These are phyloP conservation scores for Priceomyces fermenticarens DNA, from an alignment of 805 yeast genomes.

Conservation along the genomic window DNA sequence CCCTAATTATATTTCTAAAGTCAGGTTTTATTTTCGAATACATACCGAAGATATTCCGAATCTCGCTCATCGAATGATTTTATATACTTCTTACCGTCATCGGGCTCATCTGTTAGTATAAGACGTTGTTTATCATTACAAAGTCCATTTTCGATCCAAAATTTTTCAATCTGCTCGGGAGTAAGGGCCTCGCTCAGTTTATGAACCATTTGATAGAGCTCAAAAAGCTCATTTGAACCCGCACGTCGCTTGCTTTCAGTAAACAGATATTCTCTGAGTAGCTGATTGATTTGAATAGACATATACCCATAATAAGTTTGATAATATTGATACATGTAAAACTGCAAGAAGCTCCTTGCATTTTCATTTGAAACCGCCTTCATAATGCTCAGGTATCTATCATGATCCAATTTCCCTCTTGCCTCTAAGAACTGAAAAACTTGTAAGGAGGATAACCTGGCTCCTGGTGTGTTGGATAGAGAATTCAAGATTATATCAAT, in stretches of 20 bases:
- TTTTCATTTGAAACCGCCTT: conserved; percentile 23
- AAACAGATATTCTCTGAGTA: conserved; percentile 10
- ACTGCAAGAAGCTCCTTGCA: conserved; percentile 18
- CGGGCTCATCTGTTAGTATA: conserved; percentile 3
- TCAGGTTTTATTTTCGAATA: conserved; percentile 8
- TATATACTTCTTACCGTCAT: conserved; percentile 17
- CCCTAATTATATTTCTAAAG: too few species aligned
- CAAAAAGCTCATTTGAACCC: conserved; percentile 10
- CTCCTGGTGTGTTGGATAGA: conserved; percentile 24
- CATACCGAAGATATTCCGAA: conserved; percentile 16
- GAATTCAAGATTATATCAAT: conserved; percentile 24
- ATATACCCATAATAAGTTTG: conserved; percentile 11
- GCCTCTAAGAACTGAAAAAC: conserved; percentile 20
- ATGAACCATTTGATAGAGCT: conserved; percentile 10
- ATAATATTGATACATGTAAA: conserved; percentile 20
- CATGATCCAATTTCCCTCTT: conserved; percentile 8
- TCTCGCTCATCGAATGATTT: conserved; percentile 22
- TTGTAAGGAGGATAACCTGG: conserved; percentile 22
- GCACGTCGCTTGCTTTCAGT: too few species aligned
- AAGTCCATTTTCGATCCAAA: conserved; percentile 13
- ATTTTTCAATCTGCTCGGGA: conserved; percentile 7
- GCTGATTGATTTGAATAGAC: conserved; percentile 4
- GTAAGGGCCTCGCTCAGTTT: conserved; percentile 1
- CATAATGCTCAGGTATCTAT: conserved; percentile 21
- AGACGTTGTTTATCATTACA: conserved; percentile 3